Evolutionary conservation across 2,329 filamentous ascomycete species (phyloP).

Genomic region (Trichoderma sp.): DNA sequence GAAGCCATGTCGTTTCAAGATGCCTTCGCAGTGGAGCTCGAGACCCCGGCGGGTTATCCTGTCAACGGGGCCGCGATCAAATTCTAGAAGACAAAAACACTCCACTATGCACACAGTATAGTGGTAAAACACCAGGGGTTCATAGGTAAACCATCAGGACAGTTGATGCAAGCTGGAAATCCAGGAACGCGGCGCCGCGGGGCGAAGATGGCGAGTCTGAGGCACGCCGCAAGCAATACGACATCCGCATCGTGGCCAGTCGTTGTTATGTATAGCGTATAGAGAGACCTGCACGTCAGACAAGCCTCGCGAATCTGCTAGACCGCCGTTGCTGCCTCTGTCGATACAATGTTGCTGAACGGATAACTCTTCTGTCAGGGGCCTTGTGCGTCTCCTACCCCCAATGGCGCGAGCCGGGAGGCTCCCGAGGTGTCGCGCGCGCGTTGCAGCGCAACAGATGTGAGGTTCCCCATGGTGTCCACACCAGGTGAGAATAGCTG

Average conservation of each 20-base stretch:
- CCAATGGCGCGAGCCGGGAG: background rate
- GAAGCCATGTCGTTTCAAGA: slow-evolving; percentile 35
- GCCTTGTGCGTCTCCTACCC: slow-evolving; percentile 5
- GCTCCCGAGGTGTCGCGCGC: slow-evolving; percentile 7
- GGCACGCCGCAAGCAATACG: background rate
- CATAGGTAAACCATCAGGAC: background rate
- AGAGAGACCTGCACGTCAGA: slow-evolving; percentile 18
- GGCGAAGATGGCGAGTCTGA: slow-evolving; percentile 6
- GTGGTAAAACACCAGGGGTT: background rate
- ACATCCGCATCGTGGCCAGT: background rate
- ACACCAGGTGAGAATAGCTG: background rate
- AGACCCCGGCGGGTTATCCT: slow-evolving; percentile 28
- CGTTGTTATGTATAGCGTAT: background rate
- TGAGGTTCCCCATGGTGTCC: background rate
- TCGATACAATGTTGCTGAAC: slow-evolving; percentile 11
- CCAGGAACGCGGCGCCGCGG: slow-evolving; percentile 22
- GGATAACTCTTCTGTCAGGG: slow-evolving; percentile 15
- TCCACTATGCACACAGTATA: slow-evolving; percentile 7
- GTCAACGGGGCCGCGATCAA: slow-evolving; percentile 18
- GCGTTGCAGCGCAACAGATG: slow-evolving; percentile 3
- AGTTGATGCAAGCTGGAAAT: slow-evolving; percentile 22
- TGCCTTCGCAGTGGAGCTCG: slow-evolving; percentile 29
- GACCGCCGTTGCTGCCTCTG: slow-evolving; percentile 11
- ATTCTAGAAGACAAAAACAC: slow-evolving; percentile 20
- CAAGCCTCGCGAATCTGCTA: slow-evolving; percentile 24